These are phyloP conservation scores for Fusarium stilboides DNA, from an alignment of 2,329 filamentous ascomycete genomes.

Conservation along the genomic window DNA sequence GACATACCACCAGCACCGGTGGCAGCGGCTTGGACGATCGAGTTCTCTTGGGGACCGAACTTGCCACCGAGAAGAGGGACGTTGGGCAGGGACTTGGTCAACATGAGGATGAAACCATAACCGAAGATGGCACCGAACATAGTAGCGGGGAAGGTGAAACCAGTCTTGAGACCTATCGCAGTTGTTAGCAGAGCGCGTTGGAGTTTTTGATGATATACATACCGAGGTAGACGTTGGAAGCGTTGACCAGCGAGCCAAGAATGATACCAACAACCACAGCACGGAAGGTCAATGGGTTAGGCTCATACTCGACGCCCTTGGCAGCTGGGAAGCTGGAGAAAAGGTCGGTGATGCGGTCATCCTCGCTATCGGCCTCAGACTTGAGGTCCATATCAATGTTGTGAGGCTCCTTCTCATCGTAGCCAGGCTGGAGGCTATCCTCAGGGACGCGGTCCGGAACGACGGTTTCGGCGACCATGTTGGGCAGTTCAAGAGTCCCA, in stretches of 20 bases:
- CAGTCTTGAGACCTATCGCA: constrained; percentile 63
- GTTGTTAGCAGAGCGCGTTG: not conserved
- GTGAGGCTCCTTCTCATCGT: constrained; percentile 47
- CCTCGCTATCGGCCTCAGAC: constrained; percentile 46
- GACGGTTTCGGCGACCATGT: constrained; percentile 41
- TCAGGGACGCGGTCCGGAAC: constrained; percentile 35
- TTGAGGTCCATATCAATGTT: constrained; percentile 48
- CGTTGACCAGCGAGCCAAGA: constrained; percentile 72
- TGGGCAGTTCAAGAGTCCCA: constrained; percentile 11
- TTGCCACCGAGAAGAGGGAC: constrained; percentile 67
- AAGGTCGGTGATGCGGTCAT: constrained; percentile 55
- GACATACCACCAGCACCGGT: constrained; percentile 72
- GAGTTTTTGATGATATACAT: constrained; percentile 24
- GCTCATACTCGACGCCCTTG: constrained; percentile 60
- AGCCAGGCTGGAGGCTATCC: constrained; percentile 35
- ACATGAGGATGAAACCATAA: constrained; percentile 69
- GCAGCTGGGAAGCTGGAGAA: constrained; percentile 60
- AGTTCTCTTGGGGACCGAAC: constrained; percentile 75
- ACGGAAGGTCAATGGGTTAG: constrained; percentile 68
- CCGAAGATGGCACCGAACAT: constrained; percentile 72
- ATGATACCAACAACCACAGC: constrained; percentile 69
- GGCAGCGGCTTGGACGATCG: constrained; percentile 72
- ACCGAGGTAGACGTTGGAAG: constrained; percentile 75
- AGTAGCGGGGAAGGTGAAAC: constrained; percentile 64
- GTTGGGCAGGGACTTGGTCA: constrained; percentile 64